phyloP scores from a whole-genome alignment of 495 filamentous ascomycete genomes.

The Ramalina peruviana region DNA sequence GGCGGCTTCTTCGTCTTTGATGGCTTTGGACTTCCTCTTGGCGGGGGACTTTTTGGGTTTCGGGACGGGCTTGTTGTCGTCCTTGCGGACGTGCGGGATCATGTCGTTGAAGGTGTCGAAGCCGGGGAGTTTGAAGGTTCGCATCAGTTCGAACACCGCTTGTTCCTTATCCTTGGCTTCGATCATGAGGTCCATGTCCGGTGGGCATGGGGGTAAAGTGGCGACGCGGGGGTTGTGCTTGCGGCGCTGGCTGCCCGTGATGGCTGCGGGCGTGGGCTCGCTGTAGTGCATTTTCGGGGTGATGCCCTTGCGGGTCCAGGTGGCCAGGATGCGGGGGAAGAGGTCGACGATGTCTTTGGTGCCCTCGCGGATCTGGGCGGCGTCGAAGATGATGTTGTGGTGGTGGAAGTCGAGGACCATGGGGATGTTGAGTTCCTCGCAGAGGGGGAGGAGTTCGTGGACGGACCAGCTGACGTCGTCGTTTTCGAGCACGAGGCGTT shows the following conservation, averaged over 20 bases:
- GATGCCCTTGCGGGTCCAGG: constrained; percentile 77
- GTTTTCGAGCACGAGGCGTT: constrained; percentile 80
- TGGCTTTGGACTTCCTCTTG: constrained; percentile 31
- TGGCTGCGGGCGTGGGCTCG: constrained; percentile 59
- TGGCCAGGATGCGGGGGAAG: constrained; percentile 60
- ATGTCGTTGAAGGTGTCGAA: constrained; percentile 65
- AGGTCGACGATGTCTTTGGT: constrained; percentile 67
- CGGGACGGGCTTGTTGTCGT: constrained; percentile 56
- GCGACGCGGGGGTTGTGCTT: constrained; percentile 72
- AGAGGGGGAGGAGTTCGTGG: constrained; percentile 81
- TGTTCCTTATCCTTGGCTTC: constrained; percentile 98
- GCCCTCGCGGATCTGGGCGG: constrained; percentile 59
- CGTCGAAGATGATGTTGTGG: constrained; percentile 84
- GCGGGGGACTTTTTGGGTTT: constrained; percentile 35
- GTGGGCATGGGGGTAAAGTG: constrained; percentile 66
- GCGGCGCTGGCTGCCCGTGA: constrained; percentile 60
- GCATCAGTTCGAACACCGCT: constrained; percentile 88
- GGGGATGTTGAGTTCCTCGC: constrained; percentile 86
- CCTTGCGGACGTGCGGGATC: constrained; percentile 57
- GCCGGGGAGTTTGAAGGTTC: constrained; percentile 68
- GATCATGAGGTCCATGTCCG: constrained; percentile 90
- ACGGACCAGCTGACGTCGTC: constrained; percentile 86
- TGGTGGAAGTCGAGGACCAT: constrained; percentile 91
- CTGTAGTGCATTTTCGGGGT: constrained; percentile 95
- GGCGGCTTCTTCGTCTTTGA: constrained; percentile 35